Conservation (phyloP, 768 basidiomycete genomes). For the Phallus indusiatus region DNA sequence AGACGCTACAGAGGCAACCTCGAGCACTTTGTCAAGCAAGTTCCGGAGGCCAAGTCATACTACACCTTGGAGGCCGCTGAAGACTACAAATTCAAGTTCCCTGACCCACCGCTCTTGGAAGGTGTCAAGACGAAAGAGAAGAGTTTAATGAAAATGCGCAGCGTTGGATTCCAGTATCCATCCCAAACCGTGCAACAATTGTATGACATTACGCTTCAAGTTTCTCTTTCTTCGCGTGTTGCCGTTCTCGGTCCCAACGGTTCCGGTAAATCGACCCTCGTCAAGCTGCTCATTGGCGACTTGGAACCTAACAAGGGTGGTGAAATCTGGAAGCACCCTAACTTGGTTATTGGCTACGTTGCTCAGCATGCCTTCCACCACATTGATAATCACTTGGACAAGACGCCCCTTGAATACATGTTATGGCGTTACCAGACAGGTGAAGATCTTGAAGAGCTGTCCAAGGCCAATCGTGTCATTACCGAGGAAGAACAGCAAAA, state of each 20-base stretch:
- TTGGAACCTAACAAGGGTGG: conserved; percentile 94
- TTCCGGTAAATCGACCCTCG: conserved; percentile 95
- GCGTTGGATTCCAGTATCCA: conserved; percentile 96
- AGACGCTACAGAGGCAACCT: conserved; percentile 93
- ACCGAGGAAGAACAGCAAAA: conserved; percentile 80
- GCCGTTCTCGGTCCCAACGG: conserved; percentile 98
- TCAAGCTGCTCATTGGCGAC: conserved; percentile 94
- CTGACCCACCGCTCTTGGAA: conserved; percentile 91
- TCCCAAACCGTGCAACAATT: conserved; percentile 79
- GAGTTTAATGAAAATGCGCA: conserved; percentile 93
- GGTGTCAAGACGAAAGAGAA: conserved; percentile 99
- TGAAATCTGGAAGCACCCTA: conserved; percentile 98
- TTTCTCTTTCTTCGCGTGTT: conserved; percentile 96
- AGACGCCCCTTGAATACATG: conserved; percentile 98
- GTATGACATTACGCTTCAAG: conserved; percentile 91
- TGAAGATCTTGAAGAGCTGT: conserved; percentile 95
- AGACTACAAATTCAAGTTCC: conserved; percentile 98
- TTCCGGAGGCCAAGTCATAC: conserved; percentile 97
- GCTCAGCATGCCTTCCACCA: conserved; percentile 99
- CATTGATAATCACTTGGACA: conserved; percentile 96
- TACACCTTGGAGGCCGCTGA: conserved; percentile 92
- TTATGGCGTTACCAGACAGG: conserved; percentile 99
- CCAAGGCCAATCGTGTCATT: conserved; percentile 84
- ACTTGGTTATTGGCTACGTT: conserved; percentile 98
- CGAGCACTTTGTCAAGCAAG: conserved; percentile 85